Base-by-base conservation (phyloP, 257 asterid genomes). In the Orobanche coerulescens region DNA sequence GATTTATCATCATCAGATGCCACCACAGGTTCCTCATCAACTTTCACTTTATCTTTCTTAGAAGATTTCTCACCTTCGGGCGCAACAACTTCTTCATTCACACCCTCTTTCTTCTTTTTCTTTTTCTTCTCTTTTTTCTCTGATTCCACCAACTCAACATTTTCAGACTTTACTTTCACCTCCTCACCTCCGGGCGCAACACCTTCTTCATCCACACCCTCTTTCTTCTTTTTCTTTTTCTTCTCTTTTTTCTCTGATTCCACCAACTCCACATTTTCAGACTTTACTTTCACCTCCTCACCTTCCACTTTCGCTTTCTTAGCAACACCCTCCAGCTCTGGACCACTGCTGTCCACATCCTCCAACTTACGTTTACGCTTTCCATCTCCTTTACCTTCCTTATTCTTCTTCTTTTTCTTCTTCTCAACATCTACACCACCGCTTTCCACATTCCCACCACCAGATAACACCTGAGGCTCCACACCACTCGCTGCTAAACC, bases 311-410 rank as follows among this genome's bases (percentile, higher is more conserved):
- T 90, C 0, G 67, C 54, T 66, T 85, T 90, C 91, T 90, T 90
- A 14, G 59, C 67, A 61, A 46, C 75, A 70, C 70, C 69, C 44
- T 66, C 87, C 0, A 78, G 66, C 12, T 62, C 83, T 60, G 83
- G 86, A 57, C 75, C 78, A 25, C 69, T 82, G 24, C 57, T 82
- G 52, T 72, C 83, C 57, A 71, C 70, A 15, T 60, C 84, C 6
- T 80, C 91, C 5, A 68, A 18, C 26, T 87, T 90, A 16, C 97
- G 78, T 78, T 90, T 90, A 10, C 36, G 77, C 13, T 77, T 85
- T 36, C 64, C 84, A 1, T 59, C 85, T 6, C 68, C 90, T 43
- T 59, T 78, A 8, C 65, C 81, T 23, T 74, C 81, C 67, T 65
- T 60, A 1, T 67, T 65, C 6, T 75, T 59, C 54, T 78, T 71